phyloP scores from a whole-genome alignment of 2,329 filamentous ascomycete species.

The Aureobasidium sp. region DNA sequence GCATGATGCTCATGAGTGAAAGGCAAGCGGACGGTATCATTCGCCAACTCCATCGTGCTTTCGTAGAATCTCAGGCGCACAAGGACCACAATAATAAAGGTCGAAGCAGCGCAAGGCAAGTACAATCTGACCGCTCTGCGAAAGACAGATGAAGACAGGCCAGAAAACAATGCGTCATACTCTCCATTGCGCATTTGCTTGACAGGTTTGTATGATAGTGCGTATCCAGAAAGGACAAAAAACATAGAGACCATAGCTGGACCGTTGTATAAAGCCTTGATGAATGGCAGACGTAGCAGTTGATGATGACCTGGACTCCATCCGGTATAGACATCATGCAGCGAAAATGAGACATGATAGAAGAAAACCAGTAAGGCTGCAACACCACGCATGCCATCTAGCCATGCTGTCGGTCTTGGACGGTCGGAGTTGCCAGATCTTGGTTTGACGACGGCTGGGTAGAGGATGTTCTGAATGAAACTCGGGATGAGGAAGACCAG shows the following conservation, averaged over 20 bases:
- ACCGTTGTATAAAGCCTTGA: slow-evolving; percentile 46
- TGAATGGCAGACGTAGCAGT: slow-evolving; percentile 41
- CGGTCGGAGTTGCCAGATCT: not conserved
- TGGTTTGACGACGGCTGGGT: not conserved
- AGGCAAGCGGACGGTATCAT: no score
- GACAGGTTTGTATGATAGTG: slow-evolving; percentile 12
- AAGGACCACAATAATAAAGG: not conserved
- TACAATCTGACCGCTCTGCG: not conserved
- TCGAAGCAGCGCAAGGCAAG: not conserved
- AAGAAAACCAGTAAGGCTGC: slow-evolving; percentile 17
- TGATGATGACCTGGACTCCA: not conserved
- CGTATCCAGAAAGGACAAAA: slow-evolving; percentile 48
- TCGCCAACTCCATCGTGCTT: not conserved
- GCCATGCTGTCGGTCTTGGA: slow-evolving; percentile 14
- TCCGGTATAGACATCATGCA: slow-evolving; percentile 9
- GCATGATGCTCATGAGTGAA: no score
- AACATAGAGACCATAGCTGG: slow-evolving; percentile 51
- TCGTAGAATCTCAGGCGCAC: not conserved
- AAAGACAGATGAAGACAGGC: not conserved
- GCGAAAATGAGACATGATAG: slow-evolving; percentile 10
- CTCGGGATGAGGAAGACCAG: not conserved
- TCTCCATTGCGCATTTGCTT: not conserved
- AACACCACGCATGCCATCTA: slow-evolving; percentile 17
- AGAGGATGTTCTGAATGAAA: not conserved
- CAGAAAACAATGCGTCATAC: no score